phyloP scores from a whole-genome alignment of 2,329 filamentous ascomycete species.

The Xylariaceae sp. region DNA sequence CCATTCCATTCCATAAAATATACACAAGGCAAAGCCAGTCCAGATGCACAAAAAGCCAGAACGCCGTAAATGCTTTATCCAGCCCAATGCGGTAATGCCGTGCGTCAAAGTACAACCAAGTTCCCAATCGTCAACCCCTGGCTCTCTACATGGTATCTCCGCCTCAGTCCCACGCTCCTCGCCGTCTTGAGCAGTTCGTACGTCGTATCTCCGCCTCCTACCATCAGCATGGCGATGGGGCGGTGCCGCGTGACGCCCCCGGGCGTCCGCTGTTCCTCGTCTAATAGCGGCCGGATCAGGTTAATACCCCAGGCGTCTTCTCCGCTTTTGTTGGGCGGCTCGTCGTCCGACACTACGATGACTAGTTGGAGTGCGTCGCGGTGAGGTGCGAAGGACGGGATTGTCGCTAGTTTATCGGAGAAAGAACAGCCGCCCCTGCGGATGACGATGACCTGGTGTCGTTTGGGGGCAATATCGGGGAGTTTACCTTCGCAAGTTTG shows the following conservation, averaged over 20 bases:
- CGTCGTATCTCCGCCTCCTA: conserved; percentile 64
- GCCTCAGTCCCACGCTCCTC: conserved; percentile 67
- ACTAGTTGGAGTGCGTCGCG: conserved; percentile 69
- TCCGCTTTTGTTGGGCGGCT: conserved; percentile 37
- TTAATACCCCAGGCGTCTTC: conserved; percentile 30
- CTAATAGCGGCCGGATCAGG: conserved; percentile 62
- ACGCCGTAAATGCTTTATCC: conserved; percentile 20
- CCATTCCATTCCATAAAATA: too few relatives aligned
- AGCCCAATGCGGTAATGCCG: not conserved
- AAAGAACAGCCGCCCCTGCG: conserved; percentile 82
- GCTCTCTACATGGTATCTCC: conserved; percentile 76
- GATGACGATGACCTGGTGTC: conserved; percentile 76
- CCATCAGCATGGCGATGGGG: conserved; percentile 78
- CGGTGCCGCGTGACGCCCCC: conserved; percentile 65
- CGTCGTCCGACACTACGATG: conserved; percentile 65
- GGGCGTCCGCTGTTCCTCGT: conserved; percentile 67
- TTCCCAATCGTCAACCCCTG: conserved; percentile 77
- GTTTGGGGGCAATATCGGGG: conserved; percentile 47
- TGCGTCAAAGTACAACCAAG: conserved; percentile 60
- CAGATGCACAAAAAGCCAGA: too few relatives aligned
- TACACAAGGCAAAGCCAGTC: too few relatives aligned
- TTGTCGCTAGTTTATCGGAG: conserved; percentile 73
- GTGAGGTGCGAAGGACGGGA: conserved; percentile 69
- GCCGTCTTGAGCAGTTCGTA: conserved; percentile 61
- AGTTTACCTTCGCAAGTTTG: conserved; percentile 60